Base-by-base conservation (phyloP, 2,329 filamentous ascomycete species). In the Capronia coronata region DNA sequence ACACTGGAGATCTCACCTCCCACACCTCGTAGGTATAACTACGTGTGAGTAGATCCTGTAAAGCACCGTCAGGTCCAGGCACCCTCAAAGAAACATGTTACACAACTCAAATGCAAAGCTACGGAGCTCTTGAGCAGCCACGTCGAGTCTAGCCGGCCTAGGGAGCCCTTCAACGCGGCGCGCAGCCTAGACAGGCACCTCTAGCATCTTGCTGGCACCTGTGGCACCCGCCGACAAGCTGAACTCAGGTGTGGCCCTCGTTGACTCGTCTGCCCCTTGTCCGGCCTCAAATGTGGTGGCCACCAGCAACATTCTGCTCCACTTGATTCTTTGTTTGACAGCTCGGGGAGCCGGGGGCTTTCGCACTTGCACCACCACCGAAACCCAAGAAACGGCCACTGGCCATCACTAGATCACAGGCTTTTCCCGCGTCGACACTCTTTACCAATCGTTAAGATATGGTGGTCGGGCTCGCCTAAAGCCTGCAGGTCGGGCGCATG, bases 71-170 rank as follows among this genome's bases (percentile, higher is more conserved):
- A n/a, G n/a, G n/a, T n/a, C n/a, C n/a, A n/a, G 7, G 7, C 29
- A n/a, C 7, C 29, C 29, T 32, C 29, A 8, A 32, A 32, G 7
- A n/a, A 3, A 32, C 7, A 32, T 9, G n/a, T 6, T 32, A 32
- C 11, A 11, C 29, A 32, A 32, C 7, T n/a, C 29, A 32, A 7
- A 18, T 19, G 34, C 16, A 18, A 37, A 37, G 34, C 34, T 37
- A 41, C 19, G 42, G 14, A n/a, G n/a, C 42, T 39, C 29, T 21
- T 21, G 13, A 27, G 9, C 34, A 23, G 18, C 41, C 46, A n/a
- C 6, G 21, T 42, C 46, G 29, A 42, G 45, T 48, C 41, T 52
- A 52, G 51, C 37, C 51, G n/a, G n/a, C n/a, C n/a, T n/a, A 53
- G 46, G 46, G 39, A 35, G 4, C 32, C 13, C 30, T 29, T 21